Evolutionary conservation across 1,284 basidiomycete genomes (phyloP), one percentile per base, ranked within the genome.

Genomic region (Boletus smithii): DNA sequence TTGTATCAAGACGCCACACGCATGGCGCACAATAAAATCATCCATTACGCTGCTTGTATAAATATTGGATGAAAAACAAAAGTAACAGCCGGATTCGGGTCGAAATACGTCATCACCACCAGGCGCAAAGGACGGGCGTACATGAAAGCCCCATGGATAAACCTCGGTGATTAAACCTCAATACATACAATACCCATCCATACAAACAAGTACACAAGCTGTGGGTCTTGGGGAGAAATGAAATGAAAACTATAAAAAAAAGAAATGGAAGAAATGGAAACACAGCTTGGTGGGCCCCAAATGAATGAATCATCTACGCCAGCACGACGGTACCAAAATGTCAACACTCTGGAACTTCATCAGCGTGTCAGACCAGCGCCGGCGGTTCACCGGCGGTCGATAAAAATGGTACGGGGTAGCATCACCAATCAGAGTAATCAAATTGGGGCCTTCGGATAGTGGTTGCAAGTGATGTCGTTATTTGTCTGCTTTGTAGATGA

Each of bases 161-260:
- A 10, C 6, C 29, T 39, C 57, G 57, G 57, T 60, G 39, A 60
- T 57, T 60, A 59, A 59, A 34, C n/a, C 31, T 41, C 22, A 39
- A 48, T 40, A 36, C 24, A 39, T 40, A 29, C 5, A 17, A 50
- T 23, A 39, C n/a, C 14, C 8, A n/a, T 14, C n/a, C 24, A 32
- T 24, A 18, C 18, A 27, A 24, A n/a, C n/a, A 26, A 49, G n/a
- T 13, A 26, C 8, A 31, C 48, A 14, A 35, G 42, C 10, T 36
- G 29, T 30, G 33, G 32, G 16, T 33, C 10, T 20, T 3, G 33
- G 9, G 18, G n/a, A 11, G 13, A 24, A 36, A 22, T n/a, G 20
- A 26, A 30, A 38, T 14, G 8, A 29, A 26, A 18, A 29, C 13
- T 3, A 24, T 30, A 24, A 14, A 8, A 11, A 16, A 18, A 17